Base-by-base conservation (phyloP, 2,329 filamentous ascomycete species). In the Aspergillus sp. region DNA sequence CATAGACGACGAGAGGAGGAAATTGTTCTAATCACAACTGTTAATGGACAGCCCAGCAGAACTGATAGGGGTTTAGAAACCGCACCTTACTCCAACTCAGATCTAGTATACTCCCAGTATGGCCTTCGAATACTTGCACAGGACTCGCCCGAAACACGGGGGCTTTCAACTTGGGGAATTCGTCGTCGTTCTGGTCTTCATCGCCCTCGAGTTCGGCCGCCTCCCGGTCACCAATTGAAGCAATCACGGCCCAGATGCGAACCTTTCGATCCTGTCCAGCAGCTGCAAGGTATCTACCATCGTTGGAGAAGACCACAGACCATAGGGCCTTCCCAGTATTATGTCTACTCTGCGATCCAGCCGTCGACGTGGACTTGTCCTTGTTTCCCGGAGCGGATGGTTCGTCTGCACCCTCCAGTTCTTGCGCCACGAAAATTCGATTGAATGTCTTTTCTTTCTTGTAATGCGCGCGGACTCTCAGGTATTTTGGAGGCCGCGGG, bases 1-100 rank as follows among this genome's bases (percentile, higher is more conserved):
- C 89, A 97, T 96, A 0, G 90, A 95, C 0, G 90, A 94, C 3
- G 91, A 96, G 10, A 98, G 75, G 29, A 98, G 69, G 57, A 98
- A 98, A 65, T 94, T 95, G 68, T 98, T 98, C 75, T 79, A 8
- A 7, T 19, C 19, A 4, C 36, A 35, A 3, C 5, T 39, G 38
- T 45, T 53, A 19, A 19, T 19, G 19, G 19, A 19, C 19, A 19
- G 19, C 19, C 19, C 41, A 49, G 47, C 50, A 19, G 7, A 34
- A 27, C 6, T 7, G 12, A 29, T 9, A 30, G 3, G 7, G 10
- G 36, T 2, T 7, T 27, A 30, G 3, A 27, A 66, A 48, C 5
- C 36, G 7, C 67, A 78, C 76, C 69, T 97, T 98, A 72, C 91
- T 97, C 93, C 93, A 98, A 64, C 88, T 94, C 49, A 98, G 67